Percentiles rank a stretch among this genome's conserved stretches.
Evolutionary conservation across 352 stramenopile species (phyloP).

Genomic region (Globisporangium echinulatum): DNA sequence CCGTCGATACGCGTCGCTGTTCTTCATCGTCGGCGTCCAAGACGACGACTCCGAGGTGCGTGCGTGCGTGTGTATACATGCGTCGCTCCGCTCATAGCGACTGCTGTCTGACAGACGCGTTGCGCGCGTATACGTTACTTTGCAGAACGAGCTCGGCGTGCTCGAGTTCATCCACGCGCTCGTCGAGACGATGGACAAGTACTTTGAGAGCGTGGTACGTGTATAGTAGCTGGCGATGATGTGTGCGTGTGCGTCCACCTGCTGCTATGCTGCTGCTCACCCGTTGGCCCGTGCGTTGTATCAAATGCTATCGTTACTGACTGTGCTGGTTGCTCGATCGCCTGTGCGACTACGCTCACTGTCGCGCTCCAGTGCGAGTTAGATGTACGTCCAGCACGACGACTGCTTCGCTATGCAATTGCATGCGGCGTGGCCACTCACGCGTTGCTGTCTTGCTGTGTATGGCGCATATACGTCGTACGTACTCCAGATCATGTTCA

Average conservation of each 20-base stretch:
- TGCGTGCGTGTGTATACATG: conserved; percentile 3
- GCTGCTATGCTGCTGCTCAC: neutral
- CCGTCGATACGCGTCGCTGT: conserved; percentile 98
- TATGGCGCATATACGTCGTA: neutral
- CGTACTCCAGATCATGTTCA: conserved; percentile 84
- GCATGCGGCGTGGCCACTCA: neutral
- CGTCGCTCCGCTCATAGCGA: neutral
- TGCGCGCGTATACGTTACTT: neutral
- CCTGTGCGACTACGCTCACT: neutral
- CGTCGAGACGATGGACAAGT: conserved; percentile 99
- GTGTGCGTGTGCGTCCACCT: neutral
- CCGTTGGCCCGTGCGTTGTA: neutral
- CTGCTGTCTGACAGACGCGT: neutral
- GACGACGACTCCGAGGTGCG: conserved; percentile 88
- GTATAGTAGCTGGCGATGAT: neutral
- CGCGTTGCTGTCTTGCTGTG: neutral
- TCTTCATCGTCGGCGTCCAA: conserved; percentile 99
- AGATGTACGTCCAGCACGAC: conserved; percentile 46
- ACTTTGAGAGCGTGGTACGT: conserved; percentile 96
- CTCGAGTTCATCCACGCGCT: conserved; percentile 99
- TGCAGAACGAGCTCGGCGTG: conserved; percentile 98
- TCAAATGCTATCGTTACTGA: neutral
- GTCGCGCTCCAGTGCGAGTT: conserved; percentile 57
- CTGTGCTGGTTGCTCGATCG: neutral
- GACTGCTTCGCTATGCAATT: neutral